Evolutionary conservation across 1,284 basidiomycete species (phyloP).

Genomic region (Boletus smithii): DNA sequence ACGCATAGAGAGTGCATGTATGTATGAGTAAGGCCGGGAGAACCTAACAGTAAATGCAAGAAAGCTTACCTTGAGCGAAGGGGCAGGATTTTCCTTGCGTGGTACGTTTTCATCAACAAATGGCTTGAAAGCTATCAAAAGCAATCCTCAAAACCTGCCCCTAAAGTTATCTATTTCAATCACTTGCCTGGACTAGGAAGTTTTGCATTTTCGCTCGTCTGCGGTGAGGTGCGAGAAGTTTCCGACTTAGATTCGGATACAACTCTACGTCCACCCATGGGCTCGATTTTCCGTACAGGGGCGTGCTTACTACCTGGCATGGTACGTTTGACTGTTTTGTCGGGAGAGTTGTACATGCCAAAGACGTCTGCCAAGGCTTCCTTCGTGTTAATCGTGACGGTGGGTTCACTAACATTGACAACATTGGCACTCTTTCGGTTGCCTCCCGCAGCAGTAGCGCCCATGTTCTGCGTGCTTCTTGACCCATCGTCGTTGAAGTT

Average conservation of each 20-base stretch:
- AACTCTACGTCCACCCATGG: constrained; percentile 33
- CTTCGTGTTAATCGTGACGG: constrained; percentile 83
- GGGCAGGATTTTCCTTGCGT: constrained; percentile 46
- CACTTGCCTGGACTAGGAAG: constrained; percentile 42
- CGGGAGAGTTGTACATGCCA: constrained; percentile 88
- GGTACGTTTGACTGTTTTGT: constrained; percentile 61
- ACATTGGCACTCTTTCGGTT: constrained; percentile 38
- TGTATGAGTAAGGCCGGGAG: constrained; percentile 5
- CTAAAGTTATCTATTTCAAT: constrained; percentile 7
- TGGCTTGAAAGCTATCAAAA: constrained; percentile 46
- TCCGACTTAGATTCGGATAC: constrained; percentile 19
- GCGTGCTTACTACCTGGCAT: constrained; percentile 65
- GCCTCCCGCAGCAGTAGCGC: constrained; percentile 33
- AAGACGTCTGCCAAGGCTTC: constrained; percentile 91
- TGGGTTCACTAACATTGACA: constrained; percentile 43
- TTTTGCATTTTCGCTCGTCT: constrained; percentile 38
- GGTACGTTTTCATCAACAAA: constrained; percentile 59
- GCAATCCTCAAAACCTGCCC: not conserved
- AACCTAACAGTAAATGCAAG: not conserved
- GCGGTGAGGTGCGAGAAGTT: constrained; percentile 36
- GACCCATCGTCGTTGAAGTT: constrained; percentile 54
- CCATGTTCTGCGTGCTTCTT: constrained; percentile 41
- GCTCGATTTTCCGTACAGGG: constrained; percentile 60
- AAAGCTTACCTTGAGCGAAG: constrained; percentile 45
- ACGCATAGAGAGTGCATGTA: constrained; percentile 1